Base-by-base conservation (phyloP, 2,329 filamentous ascomycete genomes). In the Mariannaea sp. region DNA sequence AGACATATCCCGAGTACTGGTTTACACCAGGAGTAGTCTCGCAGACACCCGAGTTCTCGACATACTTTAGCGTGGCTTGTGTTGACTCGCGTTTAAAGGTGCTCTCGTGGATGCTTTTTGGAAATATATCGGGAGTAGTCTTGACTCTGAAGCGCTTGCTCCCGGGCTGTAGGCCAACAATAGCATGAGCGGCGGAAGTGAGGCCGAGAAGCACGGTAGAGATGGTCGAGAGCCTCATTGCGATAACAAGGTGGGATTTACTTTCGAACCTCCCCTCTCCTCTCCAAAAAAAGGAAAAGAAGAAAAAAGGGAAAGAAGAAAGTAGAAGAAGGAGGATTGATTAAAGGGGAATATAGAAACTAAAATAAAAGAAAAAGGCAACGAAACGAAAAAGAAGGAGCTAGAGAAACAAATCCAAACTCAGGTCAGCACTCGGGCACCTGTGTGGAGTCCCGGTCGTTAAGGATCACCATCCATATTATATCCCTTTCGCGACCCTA, bases 1-100 rank as follows among this genome's bases (percentile, higher is more conserved):
- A 76, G 75, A 89, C 80, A 71, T 87, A 86, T 58, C 86, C 86
- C 7, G 83, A 78, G 68, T 84, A 88, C 71, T 72, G 86, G 81
- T 71, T 87, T 80, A 74, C 84, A 74, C 73, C 87, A 73, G 46
- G 77, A 68, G 59, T 78, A 45, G 71, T 86, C 83, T 64, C 80
- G 74, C 59, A 86, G 81, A 68, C 76, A 69, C 72, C 85, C 17
- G 64, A 66, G 32, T 66, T 65, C 42, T 56, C 59, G 14, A 58
- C 54, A 46, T 62, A 66, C 13, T 66, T 61, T 4, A 66, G 61
- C 39, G 52, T 57, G n/a, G 58, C 56, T 10, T 45, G 13, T 7
- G 64, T 65, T 4, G 54, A 54, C n/a, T 46, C 54, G 17, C 61
- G 61, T n/a, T 56, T 38, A 27, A 65, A 65, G 3, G 48, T 52